Percentiles rank a stretch among this genome's conserved stretches.
These are phyloP conservation scores for Blastobotrys ciferrii DNA, from an alignment of 1,139 yeast species.

Conservation along the genomic window DNA sequence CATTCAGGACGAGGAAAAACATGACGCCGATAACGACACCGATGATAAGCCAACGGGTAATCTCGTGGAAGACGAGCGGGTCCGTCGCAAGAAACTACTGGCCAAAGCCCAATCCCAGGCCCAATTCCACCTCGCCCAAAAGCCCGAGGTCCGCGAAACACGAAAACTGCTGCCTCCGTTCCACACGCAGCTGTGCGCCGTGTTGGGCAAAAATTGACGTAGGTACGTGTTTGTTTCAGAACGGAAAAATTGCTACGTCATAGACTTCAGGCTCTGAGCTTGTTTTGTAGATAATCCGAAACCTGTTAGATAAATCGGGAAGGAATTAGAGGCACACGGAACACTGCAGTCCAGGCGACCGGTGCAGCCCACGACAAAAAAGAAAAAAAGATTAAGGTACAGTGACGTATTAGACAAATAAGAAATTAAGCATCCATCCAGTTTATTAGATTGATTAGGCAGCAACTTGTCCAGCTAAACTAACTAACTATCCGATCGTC, in stretches of 20 bases:
- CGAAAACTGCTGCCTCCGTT: conserved; percentile 32
- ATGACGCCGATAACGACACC: conserved; percentile 38
- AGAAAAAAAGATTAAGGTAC: neutral
- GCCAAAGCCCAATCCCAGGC: conserved; percentile 5
- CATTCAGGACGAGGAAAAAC: conserved; percentile 31
- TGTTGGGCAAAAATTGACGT: conserved; percentile 5
- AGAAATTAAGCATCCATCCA: too few relatives aligned
- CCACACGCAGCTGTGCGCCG: conserved; percentile 19
- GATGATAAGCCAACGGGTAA: conserved; percentile 16
- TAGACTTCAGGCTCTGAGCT: neutral
- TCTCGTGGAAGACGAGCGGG: conserved; percentile 3
- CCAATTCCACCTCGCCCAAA: conserved; percentile 12
- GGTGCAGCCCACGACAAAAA: neutral
- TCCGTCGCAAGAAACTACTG: conserved; percentile 10
- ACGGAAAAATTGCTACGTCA: conserved; percentile 6
- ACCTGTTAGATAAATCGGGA: neutral
- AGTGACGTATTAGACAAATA: neutral
- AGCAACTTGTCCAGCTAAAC: too few relatives aligned
- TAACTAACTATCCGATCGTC: too few relatives aligned
- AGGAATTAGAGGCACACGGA: neutral
- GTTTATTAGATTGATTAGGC: too few relatives aligned
- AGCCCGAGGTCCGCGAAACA: conserved; percentile 33
- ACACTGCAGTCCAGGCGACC: neutral
- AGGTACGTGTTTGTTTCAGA: conserved; percentile 1
- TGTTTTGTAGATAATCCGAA: conserved; percentile 1